phyloP scores from a whole-genome alignment of 352 stramenopile species.

The Phytophthora boehmeriae region DNA sequence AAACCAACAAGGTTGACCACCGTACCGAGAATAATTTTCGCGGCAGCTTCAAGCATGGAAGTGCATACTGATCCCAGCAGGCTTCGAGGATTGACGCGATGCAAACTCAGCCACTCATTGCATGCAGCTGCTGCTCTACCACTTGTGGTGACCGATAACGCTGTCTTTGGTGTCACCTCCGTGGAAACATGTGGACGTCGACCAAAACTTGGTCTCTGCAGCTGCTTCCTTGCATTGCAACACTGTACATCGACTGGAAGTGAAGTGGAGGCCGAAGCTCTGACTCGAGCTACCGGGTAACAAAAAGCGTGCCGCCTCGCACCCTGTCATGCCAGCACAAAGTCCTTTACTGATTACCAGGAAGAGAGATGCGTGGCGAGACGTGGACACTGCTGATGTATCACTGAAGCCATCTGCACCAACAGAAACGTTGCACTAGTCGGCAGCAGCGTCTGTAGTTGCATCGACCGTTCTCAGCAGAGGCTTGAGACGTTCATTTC shows the following conservation, averaged over 20 bases:
- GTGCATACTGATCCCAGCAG: background rate
- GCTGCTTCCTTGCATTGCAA: too few species aligned
- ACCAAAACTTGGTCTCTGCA: background rate
- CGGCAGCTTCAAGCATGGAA: background rate
- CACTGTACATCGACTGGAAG: too few species aligned
- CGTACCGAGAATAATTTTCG: background rate
- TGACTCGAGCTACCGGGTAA: too few species aligned
- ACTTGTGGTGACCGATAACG: background rate
- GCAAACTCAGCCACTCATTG: background rate
- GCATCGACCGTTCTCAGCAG: background rate
- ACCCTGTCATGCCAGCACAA: background rate
- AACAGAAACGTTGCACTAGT: constrained; percentile 28
- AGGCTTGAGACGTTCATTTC: background rate
- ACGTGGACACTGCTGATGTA: background rate
- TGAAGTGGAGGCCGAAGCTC: too few species aligned
- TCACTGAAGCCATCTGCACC: constrained; percentile 23
- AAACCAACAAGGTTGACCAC: background rate
- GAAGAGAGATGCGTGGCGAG: background rate
- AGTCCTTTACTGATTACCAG: background rate
- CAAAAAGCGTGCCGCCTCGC: too few species aligned
- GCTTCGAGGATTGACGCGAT: background rate
- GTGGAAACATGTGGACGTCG: background rate
- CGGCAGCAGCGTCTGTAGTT: constrained; percentile 3
- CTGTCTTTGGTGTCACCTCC: background rate
- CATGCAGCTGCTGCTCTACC: background rate